Evolutionary conservation across 257 asterid genomes (phyloP).

Genomic region (Lycium barbarum): DNA sequence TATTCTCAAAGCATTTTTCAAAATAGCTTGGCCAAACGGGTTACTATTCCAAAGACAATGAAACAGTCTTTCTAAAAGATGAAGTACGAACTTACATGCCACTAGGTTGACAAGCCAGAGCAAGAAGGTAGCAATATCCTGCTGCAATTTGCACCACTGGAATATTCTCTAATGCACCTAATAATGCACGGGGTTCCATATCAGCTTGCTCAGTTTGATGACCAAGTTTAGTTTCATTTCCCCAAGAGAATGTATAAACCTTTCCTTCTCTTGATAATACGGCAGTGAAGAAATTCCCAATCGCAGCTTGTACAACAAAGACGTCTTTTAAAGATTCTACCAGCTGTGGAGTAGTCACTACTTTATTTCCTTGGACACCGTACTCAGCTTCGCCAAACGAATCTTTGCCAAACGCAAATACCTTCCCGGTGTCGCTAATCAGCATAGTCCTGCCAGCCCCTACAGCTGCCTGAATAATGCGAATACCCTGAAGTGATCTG

Average conservation of each 20-base stretch:
- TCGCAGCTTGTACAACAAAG: conserved; percentile 95
- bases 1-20: too few species aligned
- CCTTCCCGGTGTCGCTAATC: conserved; percentile 79
- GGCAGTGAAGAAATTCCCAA: conserved; percentile 97
- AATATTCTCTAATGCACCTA: conserved; percentile 81
- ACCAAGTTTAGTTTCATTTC: conserved; percentile 87
- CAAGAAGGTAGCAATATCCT: conserved; percentile 98
- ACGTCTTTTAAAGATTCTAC: conserved; percentile 92
- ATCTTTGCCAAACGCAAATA: conserved; percentile 90
- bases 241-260: conserved; percentile 97
- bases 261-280: conserved; percentile 91
- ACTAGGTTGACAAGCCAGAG: conserved; percentile 92
- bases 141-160: conserved; percentile 99
- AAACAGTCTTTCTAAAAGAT: conserved; percentile 5
- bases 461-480: conserved; percentile 90
- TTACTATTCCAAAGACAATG: neutral
- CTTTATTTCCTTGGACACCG: conserved; percentile 72
- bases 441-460: conserved; percentile 96
- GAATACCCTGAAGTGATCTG: conserved; percentile 89
- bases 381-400: conserved; percentile 92
- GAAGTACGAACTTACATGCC: conserved; percentile 78
- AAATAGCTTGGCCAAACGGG: too few species aligned
- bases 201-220: conserved; percentile 88
- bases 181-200: conserved; percentile 77
- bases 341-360: conserved; percentile 72